Evolutionary conservation across 306 rosid species (phyloP).

Genomic region (Inga leiocalycina): DNA sequence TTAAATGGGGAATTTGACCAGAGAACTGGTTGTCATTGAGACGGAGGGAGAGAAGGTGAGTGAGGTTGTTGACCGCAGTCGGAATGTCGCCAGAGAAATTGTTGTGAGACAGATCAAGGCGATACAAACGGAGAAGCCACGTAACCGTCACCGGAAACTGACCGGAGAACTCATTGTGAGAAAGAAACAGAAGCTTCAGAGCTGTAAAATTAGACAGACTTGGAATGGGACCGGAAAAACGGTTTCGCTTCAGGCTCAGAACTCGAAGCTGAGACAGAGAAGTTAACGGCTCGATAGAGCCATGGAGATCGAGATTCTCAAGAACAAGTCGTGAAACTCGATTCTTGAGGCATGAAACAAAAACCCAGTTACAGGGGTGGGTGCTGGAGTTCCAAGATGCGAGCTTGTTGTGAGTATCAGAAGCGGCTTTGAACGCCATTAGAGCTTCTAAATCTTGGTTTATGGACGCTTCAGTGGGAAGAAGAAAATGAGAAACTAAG

Average conservation of each 20-base stretch:
- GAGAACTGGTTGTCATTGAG: conserved; percentile 66
- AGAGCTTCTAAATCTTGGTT: conserved; percentile 61
- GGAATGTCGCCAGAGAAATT: conserved; percentile 78
- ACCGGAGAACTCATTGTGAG: conserved; percentile 70
- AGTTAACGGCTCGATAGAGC: conserved; percentile 58
- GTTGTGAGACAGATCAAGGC: conserved; percentile 86
- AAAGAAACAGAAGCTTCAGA: conserved; percentile 73
- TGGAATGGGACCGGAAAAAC: conserved; percentile 65
- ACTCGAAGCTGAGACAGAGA: conserved; percentile 75
- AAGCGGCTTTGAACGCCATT: conserved; percentile 61
- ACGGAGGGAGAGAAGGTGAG: conserved; percentile 81
- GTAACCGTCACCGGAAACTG: conserved; percentile 52
- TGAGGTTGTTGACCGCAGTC: conserved; percentile 47
- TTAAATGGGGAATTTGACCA: conserved; percentile 58
- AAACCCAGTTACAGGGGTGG: conserved; percentile 64
- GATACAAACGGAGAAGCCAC: conserved; percentile 66
- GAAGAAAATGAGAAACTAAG: conserved; percentile 22
- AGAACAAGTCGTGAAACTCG: conserved; percentile 81
- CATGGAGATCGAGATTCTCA: conserved; percentile 66
- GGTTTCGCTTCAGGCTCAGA: conserved; percentile 81
- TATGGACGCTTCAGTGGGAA: conserved; percentile 18
- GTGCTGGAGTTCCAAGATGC: conserved; percentile 66
- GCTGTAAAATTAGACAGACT: conserved; percentile 67
- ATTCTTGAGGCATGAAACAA: conserved; percentile 60
- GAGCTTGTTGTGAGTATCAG: conserved; percentile 62